Evolutionary conservation across 345 rosid species (phyloP), one percentile per base, ranked within the genome.

Genomic region (Eutrema yunnanense): DNA sequence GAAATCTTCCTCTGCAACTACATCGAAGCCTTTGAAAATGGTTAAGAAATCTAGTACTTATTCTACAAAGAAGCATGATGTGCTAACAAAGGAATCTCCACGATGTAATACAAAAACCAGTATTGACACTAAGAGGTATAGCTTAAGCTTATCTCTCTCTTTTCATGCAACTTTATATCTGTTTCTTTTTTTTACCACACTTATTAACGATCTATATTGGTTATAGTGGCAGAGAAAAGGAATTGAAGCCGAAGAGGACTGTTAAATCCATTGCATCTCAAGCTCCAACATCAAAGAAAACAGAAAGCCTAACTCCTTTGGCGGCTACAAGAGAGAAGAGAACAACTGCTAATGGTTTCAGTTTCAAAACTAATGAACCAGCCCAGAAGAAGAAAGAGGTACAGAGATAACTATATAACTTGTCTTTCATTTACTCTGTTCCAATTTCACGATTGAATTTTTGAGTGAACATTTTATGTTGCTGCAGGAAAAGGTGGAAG

Each of bases 331-430:
- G 73, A 57, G 85, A 81, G n/a, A 73, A 26, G 52, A 82, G 63
- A 81, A 46, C 83, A 62, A 69, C 33, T 64, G 69, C 82, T 48
- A 67, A 58, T 52, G 71, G 55, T 67, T 86, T 88, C 76, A 78
- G 65, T 66, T 86, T 86, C 77, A 86, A 72, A 75, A 82, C 85
- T 50, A 56, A 62, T 37, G 87, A 84, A 60, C 84, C 87, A 49
- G 94, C 92, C 4, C 87, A 82, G 60, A 84, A 82, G 69, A 81
- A 82, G 80, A 92, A 81, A 84, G 86, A 88, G 89, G 96, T 82
- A 82, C 50, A 77, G 51, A 19, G 36, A 71, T 51, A 57, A 43
- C 59, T 29, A n/a, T n/a, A 19, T 19, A 60, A 69, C 50, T 27
- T 44, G 2, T 43, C 33, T 73, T 46, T 65, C 6, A 14, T 47